Evolutionary conservation across 495 filamentous ascomycete genomes (phyloP).

Genomic region (Talaromyces stipitatus): DNA sequence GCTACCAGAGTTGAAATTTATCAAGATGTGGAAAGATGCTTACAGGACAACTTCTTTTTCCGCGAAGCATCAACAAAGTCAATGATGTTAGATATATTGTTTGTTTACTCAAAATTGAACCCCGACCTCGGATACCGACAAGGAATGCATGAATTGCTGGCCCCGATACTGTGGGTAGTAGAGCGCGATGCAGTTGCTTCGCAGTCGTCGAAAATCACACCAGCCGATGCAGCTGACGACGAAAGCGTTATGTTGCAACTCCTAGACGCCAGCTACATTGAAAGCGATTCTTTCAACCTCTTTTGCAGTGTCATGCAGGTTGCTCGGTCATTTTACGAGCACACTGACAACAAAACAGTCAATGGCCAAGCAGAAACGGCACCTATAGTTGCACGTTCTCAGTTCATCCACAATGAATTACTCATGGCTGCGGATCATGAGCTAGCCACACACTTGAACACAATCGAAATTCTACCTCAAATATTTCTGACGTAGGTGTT

Average conservation of each 20-base stretch:
- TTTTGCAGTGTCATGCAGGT: slow-evolving; percentile 82
- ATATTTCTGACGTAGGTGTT: slow-evolving; percentile 83
- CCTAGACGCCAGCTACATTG: slow-evolving; percentile 64
- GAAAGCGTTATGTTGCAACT: slow-evolving; percentile 51
- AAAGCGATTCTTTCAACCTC: slow-evolving; percentile 85
- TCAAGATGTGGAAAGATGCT: slow-evolving; percentile 89
- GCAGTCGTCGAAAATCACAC: slow-evolving; percentile 14
- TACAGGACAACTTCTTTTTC: slow-evolving; percentile 91
- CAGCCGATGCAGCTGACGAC: slow-evolving; percentile 16
- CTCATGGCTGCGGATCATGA: slow-evolving; percentile 72
- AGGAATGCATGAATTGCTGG: slow-evolving; percentile 94
- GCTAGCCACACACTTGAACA: slow-evolving; percentile 72
- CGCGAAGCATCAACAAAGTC: slow-evolving; percentile 69
- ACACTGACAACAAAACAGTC: slow-evolving; percentile 31
- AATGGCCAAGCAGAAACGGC: slow-evolving; percentile 46
- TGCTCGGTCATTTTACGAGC: slow-evolving; percentile 82
- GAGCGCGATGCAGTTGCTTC: slow-evolving; percentile 69
- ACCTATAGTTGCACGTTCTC: slow-evolving; percentile 78
- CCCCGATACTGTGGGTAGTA: slow-evolving; percentile 84
- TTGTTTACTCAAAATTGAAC: slow-evolving; percentile 92
- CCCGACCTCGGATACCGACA: slow-evolving; percentile 84
- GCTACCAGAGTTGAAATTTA: slow-evolving; percentile 76
- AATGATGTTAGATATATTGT: slow-evolving; percentile 81
- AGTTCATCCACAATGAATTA: slow-evolving; percentile 75
- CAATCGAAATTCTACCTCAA: slow-evolving; percentile 88